Evolutionary conservation across 345 rosid species (phyloP), one percentile per base, ranked within the genome.

Genomic region (Brassica cretica): DNA sequence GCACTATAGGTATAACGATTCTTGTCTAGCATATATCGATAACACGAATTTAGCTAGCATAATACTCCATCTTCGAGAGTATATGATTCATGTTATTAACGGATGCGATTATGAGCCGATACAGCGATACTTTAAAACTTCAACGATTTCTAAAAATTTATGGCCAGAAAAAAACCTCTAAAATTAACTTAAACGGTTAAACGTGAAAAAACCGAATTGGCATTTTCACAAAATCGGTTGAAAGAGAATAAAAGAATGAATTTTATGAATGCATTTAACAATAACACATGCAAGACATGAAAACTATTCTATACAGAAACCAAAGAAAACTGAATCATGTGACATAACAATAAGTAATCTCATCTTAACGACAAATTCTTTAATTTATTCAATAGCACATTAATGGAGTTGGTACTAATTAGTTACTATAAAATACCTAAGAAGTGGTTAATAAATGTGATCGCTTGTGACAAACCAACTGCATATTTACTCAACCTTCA

Each of bases 401-500:
- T 12, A 39, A 5, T 51, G 19, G 7, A 51, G 18, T 51, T 15
- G 6, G 58, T 56, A 55, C 37, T 18, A 64, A 18, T 64, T 18
- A 64, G 14, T 35, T 64, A 7, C 24, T 39, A n/a, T 5, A 14
- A 7, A 5, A 33, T 33, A 6, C 37, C 3, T 41, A 59, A 16
- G 61, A 25, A 30, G 53, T 25, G 41, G 21, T 73, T 79, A 68
- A 35, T 73, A 73, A 78, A 78, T 78, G 78, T 29, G 78, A 68
- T 78, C 64, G 19, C 74, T 68, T 67, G 74, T 61, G 74, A 78
- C 74, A 78, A 49, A 49, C 64, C 82, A 73, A 78, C 74, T 8
- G 58, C 74, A 68, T 51, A 79, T 68, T 49, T 66, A 73, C 70
- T 73, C 69, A 67, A 73, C 77, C 81, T 78, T 16, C 71, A 68